A percentile compares a stretch with the other conserved stretches of the same genome.
Evolutionary conservation across 305 asterid genomes (phyloP).

Genomic region (Solanum hybrid): DNA sequence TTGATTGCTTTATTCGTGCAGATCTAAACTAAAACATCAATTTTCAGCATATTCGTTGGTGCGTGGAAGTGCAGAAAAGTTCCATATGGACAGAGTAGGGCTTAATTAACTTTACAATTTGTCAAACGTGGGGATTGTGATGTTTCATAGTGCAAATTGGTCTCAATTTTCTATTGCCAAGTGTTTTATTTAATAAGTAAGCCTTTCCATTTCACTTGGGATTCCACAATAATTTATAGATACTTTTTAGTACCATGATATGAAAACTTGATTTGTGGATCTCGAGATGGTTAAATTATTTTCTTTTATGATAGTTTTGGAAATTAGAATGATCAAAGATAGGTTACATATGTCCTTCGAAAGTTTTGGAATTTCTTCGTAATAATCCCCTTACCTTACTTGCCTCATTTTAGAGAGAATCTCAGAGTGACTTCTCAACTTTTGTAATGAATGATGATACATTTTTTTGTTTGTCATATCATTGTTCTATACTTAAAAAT

Average conservation of each 20-base stretch:
- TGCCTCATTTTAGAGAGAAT: not conserved
- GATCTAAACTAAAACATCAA: not conserved
- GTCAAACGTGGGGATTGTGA: not conserved
- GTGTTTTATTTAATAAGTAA: not conserved
- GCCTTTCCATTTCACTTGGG: not conserved
- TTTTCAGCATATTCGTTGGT: not conserved
- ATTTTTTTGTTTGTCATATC: not conserved
- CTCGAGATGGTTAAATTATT: not conserved
- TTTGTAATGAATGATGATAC: not conserved
- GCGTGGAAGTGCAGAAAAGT: not conserved
- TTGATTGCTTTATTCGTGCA: not conserved
- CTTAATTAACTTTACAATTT: not conserved
- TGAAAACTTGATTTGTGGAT: not conserved
- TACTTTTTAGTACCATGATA: not conserved
- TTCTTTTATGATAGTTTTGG: not conserved
- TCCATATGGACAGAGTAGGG: not conserved
- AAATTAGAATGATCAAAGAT: not conserved
- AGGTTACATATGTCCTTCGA: not conserved
- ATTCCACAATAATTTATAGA: not conserved
- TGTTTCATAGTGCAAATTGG: not conserved
- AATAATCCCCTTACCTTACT: not conserved
- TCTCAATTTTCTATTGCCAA: not conserved
- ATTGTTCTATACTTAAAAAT: not conserved
- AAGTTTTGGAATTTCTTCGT: not conserved
- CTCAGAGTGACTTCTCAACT: not conserved